phyloP scores from a whole-genome alignment of 83 land plant genomes.

The Picea engelmannii region DNA sequence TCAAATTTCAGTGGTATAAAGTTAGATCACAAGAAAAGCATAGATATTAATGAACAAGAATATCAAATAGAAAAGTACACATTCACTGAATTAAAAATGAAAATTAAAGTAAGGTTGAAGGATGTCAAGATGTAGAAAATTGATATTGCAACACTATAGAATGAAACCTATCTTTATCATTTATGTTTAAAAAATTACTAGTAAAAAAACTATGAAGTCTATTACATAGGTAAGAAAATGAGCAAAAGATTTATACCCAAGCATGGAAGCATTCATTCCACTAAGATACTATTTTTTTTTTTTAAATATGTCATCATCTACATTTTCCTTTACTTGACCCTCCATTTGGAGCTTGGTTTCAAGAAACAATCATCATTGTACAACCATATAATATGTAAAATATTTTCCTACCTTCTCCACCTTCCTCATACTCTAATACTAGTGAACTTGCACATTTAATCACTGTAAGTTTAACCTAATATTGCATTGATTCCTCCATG shows the following conservation, averaged over 20 bases:
- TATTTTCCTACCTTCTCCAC: conserved; percentile 94
- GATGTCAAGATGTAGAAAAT: not conserved
- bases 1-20: too few species aligned
- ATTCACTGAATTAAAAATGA: too few species aligned
- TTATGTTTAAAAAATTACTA: too few species aligned
- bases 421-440: conserved; percentile 72
- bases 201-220: too few species aligned
- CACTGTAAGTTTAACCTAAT: conserved; percentile 58
- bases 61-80: too few species aligned
- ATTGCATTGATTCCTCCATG: conserved; percentile 47
- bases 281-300: too few species aligned
- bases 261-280: conserved; percentile 96
- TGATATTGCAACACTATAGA: not conserved
- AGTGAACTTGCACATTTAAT: conserved; percentile 72
- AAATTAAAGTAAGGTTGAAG: not conserved
- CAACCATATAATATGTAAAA: conserved; percentile 77
- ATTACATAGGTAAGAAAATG: too few species aligned
- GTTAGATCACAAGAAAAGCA: too few species aligned
- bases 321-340: conserved; percentile 37
- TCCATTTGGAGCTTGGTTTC: conserved; percentile 79
- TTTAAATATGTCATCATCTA: conserved; percentile 80
- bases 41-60: too few species aligned
- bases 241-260: conserved; percentile 53
- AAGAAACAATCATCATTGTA: conserved; percentile 76
- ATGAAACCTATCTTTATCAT: not conserved